Evolutionary conservation across 768 basidiomycete genomes (phyloP).

Genomic region (Nidula microcarpa): DNA sequence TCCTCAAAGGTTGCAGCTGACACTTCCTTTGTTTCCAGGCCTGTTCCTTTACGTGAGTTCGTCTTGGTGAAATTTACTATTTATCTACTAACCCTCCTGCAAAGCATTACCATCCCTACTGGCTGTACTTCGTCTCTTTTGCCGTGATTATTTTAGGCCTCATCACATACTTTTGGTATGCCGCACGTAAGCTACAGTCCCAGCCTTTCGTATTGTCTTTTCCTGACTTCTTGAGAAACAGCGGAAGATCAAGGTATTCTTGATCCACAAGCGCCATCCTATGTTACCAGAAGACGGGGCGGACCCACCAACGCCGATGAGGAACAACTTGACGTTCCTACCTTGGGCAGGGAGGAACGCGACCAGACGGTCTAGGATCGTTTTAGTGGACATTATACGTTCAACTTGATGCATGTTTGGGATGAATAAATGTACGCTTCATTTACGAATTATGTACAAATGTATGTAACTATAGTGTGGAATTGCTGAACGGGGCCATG

Average conservation of each 20-base stretch:
- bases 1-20: conserved; percentile 4
- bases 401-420: too few relatives aligned
- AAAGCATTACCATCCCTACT: conserved; percentile 80
- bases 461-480: too few relatives aligned
- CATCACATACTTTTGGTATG: conserved; percentile 83
- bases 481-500: too few relatives aligned
- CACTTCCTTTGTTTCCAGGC: conserved; percentile 21
- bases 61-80: background rate
- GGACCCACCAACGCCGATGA: background rate
- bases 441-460: too few relatives aligned
- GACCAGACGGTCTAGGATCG: too few relatives aligned
- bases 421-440: too few relatives aligned
- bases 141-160: conserved; percentile 67
- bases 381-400: too few relatives aligned
- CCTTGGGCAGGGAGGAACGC: too few relatives aligned
- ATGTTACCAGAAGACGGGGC: conserved; percentile 14
- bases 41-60: conserved; percentile 48
- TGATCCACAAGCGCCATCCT: conserved; percentile 13
- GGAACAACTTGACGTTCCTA: too few relatives aligned
- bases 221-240: background rate
- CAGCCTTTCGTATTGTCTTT: background rate
- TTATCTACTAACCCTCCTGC: background rate
- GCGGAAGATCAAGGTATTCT: conserved; percentile 19
- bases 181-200: conserved; percentile 58
- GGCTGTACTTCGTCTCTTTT: conserved; percentile 86